Percentiles rank a stretch among this genome's conserved stretches.
phyloP scores from a whole-genome alignment of 2,329 filamentous ascomycete genomes.

The Aspergillus calidoustus region DNA sequence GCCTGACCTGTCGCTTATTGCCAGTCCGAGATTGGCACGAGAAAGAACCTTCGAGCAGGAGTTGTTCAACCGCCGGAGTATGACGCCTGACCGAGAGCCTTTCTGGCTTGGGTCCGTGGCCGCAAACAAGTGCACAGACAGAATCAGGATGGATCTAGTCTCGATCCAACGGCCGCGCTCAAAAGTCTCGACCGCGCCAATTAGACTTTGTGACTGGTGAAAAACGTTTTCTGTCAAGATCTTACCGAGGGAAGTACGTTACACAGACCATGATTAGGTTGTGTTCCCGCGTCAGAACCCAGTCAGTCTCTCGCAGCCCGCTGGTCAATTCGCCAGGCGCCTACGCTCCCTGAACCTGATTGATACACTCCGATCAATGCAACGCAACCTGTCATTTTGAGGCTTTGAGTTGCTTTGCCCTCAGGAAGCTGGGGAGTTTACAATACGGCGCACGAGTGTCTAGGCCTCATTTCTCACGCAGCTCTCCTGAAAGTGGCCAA shows the following conservation, averaged over 20 bases:
- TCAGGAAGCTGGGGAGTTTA: neutral
- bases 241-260: slow-evolving; percentile 19
- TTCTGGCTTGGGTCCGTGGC: neutral
- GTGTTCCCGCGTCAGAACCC: slow-evolving; percentile 8
- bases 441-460: neutral
- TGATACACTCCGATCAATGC: neutral
- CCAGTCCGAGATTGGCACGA: neutral
- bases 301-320: slow-evolving; percentile 2
- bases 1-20: neutral
- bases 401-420: neutral
- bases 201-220: slow-evolving; percentile 20
- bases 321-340: neutral
- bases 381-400: neutral
- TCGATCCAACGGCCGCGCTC: slow-evolving; percentile 28
- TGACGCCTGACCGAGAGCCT: slow-evolving; percentile 9
- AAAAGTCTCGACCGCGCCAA: slow-evolving; percentile 22
- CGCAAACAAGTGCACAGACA: slow-evolving; percentile 25
- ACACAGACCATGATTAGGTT: slow-evolving; percentile 7
- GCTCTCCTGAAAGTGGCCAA: neutral
- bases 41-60: neutral
- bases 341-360: neutral
- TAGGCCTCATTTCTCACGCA: neutral
- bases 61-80: neutral
- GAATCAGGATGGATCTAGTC: slow-evolving; percentile 1
- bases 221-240: slow-evolving; percentile 24